phyloP scores from a whole-genome alignment of 768 basidiomycete genomes.

The Boletales sp. region DNA sequence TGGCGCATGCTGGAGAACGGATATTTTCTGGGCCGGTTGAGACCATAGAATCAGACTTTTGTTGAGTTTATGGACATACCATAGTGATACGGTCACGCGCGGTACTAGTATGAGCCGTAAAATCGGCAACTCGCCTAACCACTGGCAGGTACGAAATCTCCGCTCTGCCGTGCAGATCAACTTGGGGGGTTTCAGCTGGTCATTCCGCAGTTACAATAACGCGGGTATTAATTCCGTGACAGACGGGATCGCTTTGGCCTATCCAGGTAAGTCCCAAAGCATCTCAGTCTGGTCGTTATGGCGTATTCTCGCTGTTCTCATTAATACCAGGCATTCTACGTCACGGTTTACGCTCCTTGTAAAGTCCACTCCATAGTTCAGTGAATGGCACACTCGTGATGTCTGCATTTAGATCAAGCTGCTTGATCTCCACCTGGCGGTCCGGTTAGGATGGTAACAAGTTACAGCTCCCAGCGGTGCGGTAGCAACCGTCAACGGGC shows the following conservation, averaged over 20 bases:
- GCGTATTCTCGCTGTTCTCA: background rate
- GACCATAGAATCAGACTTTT: background rate
- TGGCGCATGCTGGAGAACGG: constrained; percentile 80
- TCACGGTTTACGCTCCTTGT: too few species aligned
- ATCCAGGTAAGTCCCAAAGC: too few species aligned
- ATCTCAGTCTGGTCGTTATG: background rate
- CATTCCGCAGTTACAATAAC: background rate
- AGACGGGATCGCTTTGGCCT: background rate
- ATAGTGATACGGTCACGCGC: constrained; percentile 4
- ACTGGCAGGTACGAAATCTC: too few species aligned
- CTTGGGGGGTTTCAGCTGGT: constrained; percentile 3
- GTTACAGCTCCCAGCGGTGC: constrained; percentile 5
- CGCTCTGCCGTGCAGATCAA: background rate
- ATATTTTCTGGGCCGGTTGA: constrained; percentile 61
- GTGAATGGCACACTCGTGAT: too few species aligned
- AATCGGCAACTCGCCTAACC: too few species aligned
- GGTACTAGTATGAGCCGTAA: constrained; percentile 1
- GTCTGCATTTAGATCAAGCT: background rate
- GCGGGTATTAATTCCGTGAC: background rate
- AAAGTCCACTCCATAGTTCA: too few species aligned
- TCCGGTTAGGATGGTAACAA: constrained; percentile 15
- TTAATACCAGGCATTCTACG: background rate
- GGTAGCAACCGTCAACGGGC: constrained; percentile 17
- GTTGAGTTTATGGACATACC: constrained; percentile 5
- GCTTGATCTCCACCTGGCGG: background rate